Base-by-base conservation (phyloP, 768 basidiomycete species). In the Lentinula sp. region DNA sequence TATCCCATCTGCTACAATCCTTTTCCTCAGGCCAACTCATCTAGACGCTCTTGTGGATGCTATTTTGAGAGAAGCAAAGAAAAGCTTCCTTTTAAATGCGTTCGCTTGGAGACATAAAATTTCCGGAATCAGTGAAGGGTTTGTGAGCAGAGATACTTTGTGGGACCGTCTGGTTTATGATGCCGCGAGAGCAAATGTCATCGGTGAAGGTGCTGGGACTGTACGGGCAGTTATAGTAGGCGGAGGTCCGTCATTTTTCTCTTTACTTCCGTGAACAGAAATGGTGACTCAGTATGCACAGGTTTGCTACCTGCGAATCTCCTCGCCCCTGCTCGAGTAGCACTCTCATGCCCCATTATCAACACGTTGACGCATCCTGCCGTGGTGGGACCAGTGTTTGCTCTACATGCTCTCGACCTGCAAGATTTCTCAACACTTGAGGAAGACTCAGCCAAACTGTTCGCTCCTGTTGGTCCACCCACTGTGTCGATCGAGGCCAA, bases 101-200 rank as follows among this genome's bases (percentile, higher is more conserved):
- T 70, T 94, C 55, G 91, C 86, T 1, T 85, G 85, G 79, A 81
- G 90, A 36, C 95, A 95, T 72, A 96, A 96, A 70, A 63, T 85
- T 16, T 79, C 86, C 0, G 82, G 79, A 3, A 72, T 95, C 4
- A 68, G 73, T 0, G 88, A 91, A 60, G 95, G 95, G 4, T 90
- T 86, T 65, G 64, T 93, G 43, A 86, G 83, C 15, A 87, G 87
- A 68, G 86, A 89, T 61, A 88, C 89, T 61, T 70, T 93, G n/a
- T 93, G 91, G 88, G 94, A 97, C 69, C 81, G 87, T 57, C 73
- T 88, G 10, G 82, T 93, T 33, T 90, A 92, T 70, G 86, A 87
- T 60, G 72, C 74, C 10, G 87, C 91, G 10, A 80, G 95, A 23
- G 78, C 77, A 42, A 69, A 75, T 63, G 78, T 85, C 33, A 68